Evolutionary conservation across 2,329 filamentous ascomycete species (phyloP), one percentile per base, ranked within the genome.

Genomic region (Aschersonia sp.): DNA sequence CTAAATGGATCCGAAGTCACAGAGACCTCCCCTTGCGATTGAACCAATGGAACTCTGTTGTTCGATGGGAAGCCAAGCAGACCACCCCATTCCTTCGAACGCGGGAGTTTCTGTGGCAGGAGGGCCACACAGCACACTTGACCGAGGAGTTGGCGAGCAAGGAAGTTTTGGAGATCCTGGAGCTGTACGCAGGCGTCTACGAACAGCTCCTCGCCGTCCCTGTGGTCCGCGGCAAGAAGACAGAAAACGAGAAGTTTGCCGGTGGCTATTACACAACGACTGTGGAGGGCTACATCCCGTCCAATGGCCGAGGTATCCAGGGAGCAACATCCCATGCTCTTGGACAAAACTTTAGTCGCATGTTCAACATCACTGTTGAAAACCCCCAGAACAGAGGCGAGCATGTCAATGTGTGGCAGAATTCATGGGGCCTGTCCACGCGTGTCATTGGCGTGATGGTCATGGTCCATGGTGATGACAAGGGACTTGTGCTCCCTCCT

Each of bases 391-490:
- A 92, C 64, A 84, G 86, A 68, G 84, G 85, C 54, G 76, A 82
- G 56, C 82, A 87, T 59, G 71, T 95, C 48, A 72, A 90, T 61
- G 89, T 97, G 49, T 97, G 90, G 89, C 92, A 98, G 66, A 98
- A 98, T 73, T 95, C 88, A 11, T 98, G 92, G 92, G 92, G 92
- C 67, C 78, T 98, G 51, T 97, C 90, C 1, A 98, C 92, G 47
- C 87, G 92, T 62, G 87, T 90, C 49, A 94, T 98, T 55, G 94
- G 92, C 70, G 88, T 97, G 64, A 97, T 97, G 90, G 86, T 95
- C 59, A 92, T 98, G 81, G 88, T 94, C 51, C 92, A 98, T 68
- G 84, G 88, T 59, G 92, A 98, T 63, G 84, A 98, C 70, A 90
- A 90, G 67, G 92, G 92, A 53, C 76, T 98, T 14, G 88, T 97